Base-by-base conservation (phyloP, 495 filamentous ascomycete genomes). In the Friedmanniomyces simplex region DNA sequence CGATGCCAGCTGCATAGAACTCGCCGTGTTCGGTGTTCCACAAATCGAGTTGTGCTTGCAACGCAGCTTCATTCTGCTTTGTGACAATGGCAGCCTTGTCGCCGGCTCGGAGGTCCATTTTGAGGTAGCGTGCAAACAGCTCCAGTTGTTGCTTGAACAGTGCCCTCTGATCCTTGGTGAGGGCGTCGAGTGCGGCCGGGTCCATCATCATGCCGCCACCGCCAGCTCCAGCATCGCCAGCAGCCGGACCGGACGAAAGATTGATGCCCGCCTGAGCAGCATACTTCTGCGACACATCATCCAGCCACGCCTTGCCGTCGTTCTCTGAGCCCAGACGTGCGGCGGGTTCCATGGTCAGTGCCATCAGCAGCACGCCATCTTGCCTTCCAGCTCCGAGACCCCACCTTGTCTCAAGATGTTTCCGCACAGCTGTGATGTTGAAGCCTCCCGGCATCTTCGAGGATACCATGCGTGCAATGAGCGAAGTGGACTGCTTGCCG, bases 401-500 rank as follows among this genome's bases (percentile, higher is more conserved):
- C 89, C 90, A 99, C 68, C 89, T 78, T 6, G 90, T 91, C 73
- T 95, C 89, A 22, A 99, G 71, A 64, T 97, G 93, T 74, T 99
- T 97, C 49, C 91, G 80, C 13, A 93, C 88, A 1, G 85, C 78
- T 63, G 91, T 96, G 68, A 97, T 97, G 69, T 97, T 99, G 79
- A 97, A 99, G 49, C 93, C 93, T 67, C 91, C 94, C 32, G 93
- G 94, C 93, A 99, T 97, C 72, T 99, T 99, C 5, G 93, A 96
- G 3, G 94, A 96, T 26, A 99, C 91, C 67, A 96, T 76, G 58
- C 91, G 83, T 30, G 94, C 91, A 66, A 97, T 84, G 52, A 97
- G 82, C 3, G 93, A 95, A 28, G 88, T 88, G 0, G 93, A 91
- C 55, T 97, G 93, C 74, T 99, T 97, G 63, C 93, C 93, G 50